A percentile compares a stretch with the other conserved stretches of the same genome.
These are phyloP conservation scores for Mediolabrus comicus DNA, from an alignment of 108 stramenopile genomes.

Conservation along the genomic window DNA sequence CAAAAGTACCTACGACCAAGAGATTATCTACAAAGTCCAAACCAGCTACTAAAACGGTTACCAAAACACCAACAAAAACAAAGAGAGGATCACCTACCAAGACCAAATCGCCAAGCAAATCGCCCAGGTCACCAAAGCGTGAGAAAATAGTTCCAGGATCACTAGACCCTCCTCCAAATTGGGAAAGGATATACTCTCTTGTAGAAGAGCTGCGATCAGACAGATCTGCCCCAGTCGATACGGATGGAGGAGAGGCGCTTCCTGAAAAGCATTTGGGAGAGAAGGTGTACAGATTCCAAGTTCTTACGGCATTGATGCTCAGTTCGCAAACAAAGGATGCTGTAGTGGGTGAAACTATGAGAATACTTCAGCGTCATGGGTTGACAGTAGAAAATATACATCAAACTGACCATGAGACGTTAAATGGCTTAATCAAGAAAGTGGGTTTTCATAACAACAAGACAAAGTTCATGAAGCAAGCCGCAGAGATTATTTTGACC, in stretches of 20 bases:
- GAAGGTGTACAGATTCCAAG: constrained; percentile 69
- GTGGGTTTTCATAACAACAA: constrained; percentile 96
- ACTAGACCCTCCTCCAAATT: constrained; percentile 58
- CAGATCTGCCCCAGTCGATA: constrained; percentile 81
- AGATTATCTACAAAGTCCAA: background rate
- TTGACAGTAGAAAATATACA: constrained; percentile 69
- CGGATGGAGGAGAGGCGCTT: constrained; percentile 75
- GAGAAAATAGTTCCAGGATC: constrained; percentile 47
- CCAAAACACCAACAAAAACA: constrained; percentile 1
- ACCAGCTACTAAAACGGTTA: background rate
- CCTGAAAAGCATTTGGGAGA: constrained; percentile 45
- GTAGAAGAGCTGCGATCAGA: constrained; percentile 81
- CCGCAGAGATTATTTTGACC: constrained; percentile 55
- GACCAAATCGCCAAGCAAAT: constrained; percentile 5
- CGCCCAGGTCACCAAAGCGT: constrained; percentile 33
- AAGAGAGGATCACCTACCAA: constrained; percentile 15
- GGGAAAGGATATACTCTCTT: constrained; percentile 65
- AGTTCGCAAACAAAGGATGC: constrained; percentile 93
- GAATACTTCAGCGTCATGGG: constrained; percentile 60
- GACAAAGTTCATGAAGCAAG: constrained; percentile 81
- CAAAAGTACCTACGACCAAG: background rate
- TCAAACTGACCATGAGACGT: constrained; percentile 41
- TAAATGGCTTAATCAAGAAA: constrained; percentile 65
- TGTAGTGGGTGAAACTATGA: constrained; percentile 76
- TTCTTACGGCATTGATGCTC: constrained; percentile 83